Conservation (phyloP, 306 rosid genomes). For the Vigna angularis region DNA sequence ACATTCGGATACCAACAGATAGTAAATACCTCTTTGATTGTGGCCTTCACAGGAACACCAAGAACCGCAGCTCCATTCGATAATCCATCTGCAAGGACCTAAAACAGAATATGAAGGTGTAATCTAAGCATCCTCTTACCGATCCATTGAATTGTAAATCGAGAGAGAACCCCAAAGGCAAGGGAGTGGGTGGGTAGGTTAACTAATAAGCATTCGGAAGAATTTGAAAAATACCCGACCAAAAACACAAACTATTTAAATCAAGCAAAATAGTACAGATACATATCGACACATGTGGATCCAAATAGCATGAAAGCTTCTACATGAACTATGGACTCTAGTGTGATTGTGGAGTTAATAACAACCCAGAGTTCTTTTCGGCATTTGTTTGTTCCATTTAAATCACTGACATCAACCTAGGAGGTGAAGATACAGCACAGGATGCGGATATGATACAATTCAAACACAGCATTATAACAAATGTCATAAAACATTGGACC, state of each 20-base stretch:
- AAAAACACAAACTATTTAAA: constrained; percentile 13
- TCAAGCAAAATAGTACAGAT: constrained; percentile 30
- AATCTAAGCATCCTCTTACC: constrained; percentile 35
- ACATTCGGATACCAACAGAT: constrained; percentile 9
- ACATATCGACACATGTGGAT: constrained; percentile 5
- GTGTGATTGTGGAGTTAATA: constrained; percentile 11
- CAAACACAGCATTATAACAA: not conserved
- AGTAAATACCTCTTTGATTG: constrained; percentile 87
- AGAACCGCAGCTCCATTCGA: constrained; percentile 92
- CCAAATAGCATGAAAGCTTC: constrained; percentile 22
- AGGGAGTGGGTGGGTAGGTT: constrained; percentile 8
- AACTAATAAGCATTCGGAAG: constrained; percentile 1
- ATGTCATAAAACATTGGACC: not conserved
- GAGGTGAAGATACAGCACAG: not conserved
- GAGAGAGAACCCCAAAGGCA: not conserved
- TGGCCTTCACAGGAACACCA: constrained; percentile 95
- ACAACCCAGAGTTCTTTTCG: constrained; percentile 32
- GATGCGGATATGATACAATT: not conserved
- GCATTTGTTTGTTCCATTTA: constrained; percentile 26
- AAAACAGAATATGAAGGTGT: constrained; percentile 40
- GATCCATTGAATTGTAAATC: not conserved
- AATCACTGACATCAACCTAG: not conserved
- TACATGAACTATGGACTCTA: constrained; percentile 33
- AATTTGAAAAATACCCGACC: not conserved
- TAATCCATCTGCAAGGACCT: constrained; percentile 91